Percentiles rank a stretch among this genome's conserved stretches.
Conservation (phyloP, 441 rosid species). For the Pelargonium fulgidum region DNA sequence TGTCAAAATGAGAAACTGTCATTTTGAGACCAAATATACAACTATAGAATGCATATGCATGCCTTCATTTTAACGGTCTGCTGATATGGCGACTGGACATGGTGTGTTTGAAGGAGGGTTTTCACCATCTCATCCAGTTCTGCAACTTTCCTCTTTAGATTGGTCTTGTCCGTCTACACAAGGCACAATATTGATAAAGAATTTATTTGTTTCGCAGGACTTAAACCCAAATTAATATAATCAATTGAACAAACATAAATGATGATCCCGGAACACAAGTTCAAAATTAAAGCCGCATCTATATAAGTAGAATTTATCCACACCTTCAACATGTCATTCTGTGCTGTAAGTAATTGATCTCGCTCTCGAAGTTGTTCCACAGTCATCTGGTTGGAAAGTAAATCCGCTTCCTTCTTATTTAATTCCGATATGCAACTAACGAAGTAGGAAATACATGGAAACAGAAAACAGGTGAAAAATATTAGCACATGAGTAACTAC, state of each 20-base stretch:
- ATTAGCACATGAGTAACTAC: background rate
- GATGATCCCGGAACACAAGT: no score
- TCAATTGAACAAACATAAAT: background rate
- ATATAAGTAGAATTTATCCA: conserved; percentile 15
- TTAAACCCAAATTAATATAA: background rate
- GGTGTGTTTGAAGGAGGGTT: conserved; percentile 34
- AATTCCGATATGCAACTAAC: conserved; percentile 54
- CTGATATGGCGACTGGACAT: conserved; percentile 33
- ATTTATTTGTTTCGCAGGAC: conserved; percentile 1
- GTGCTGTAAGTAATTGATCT: conserved; percentile 69
- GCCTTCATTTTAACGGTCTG: conserved; percentile 35
- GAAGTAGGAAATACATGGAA: conserved; percentile 10
- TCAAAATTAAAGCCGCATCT: background rate
- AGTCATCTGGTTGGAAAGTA: conserved; percentile 50
- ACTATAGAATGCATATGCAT: conserved; percentile 8
- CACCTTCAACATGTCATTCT: conserved; percentile 83
- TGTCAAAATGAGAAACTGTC: background rate
- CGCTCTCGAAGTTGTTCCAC: conserved; percentile 73
- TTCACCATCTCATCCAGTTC: conserved; percentile 66
- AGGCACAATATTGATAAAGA: background rate
- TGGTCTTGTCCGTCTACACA: conserved; percentile 64
- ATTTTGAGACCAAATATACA: background rate
- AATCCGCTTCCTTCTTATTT: conserved; percentile 53
- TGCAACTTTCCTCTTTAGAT: conserved; percentile 52
- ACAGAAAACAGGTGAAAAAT: background rate